Evolutionary conservation across 2,329 filamentous ascomycete species (phyloP).

Genomic region (Monosporascus ibericus): DNA sequence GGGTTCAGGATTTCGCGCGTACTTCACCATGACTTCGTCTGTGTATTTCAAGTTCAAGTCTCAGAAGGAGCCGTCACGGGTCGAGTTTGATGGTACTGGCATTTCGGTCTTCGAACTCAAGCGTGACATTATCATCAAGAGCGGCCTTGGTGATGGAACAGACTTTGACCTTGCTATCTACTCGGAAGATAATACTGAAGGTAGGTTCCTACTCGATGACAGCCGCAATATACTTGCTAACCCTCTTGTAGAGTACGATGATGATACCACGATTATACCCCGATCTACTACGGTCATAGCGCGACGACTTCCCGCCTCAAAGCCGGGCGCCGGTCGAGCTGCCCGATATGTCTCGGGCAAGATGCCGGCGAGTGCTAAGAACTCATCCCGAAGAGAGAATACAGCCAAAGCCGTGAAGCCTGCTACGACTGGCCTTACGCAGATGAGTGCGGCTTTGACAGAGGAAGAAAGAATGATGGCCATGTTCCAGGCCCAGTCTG

Average conservation of each 20-base stretch:
- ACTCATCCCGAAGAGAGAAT: constrained; percentile 61
- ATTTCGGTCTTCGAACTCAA: constrained; percentile 99
- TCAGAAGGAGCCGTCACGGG: constrained; percentile 87
- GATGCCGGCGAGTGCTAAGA: constrained; percentile 85
- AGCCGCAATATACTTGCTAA: constrained; percentile 10
- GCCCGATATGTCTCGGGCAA: constrained; percentile 95
- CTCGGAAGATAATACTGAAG: constrained; percentile 85
- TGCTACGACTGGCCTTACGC: constrained; percentile 50
- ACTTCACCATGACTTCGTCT: constrained; percentile 76
- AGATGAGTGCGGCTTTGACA: constrained; percentile 74
- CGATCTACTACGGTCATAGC: constrained; percentile 92
- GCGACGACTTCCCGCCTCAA: constrained; percentile 74
- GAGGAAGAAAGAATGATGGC: constrained; percentile 92
- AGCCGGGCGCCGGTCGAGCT: constrained; percentile 81
- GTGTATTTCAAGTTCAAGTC: constrained; percentile 99
- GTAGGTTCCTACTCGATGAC: constrained; percentile 45
- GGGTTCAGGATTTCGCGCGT: constrained; percentile 10
- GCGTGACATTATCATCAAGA: constrained; percentile 94
- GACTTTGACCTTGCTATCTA: constrained; percentile 96
- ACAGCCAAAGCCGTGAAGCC: constrained; percentile 54
- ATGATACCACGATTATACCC: constrained; percentile 95
- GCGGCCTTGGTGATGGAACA: constrained; percentile 87
- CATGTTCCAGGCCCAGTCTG: constrained; percentile 83
- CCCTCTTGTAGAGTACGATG: constrained; percentile 71
- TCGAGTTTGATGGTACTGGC: constrained; percentile 94